Percentiles rank a stretch among this genome's conserved stretches.
These are phyloP conservation scores for Plasmodium knowlesi DNA, from an alignment of 169 alveolate genomes.

Conservation along the genomic window DNA sequence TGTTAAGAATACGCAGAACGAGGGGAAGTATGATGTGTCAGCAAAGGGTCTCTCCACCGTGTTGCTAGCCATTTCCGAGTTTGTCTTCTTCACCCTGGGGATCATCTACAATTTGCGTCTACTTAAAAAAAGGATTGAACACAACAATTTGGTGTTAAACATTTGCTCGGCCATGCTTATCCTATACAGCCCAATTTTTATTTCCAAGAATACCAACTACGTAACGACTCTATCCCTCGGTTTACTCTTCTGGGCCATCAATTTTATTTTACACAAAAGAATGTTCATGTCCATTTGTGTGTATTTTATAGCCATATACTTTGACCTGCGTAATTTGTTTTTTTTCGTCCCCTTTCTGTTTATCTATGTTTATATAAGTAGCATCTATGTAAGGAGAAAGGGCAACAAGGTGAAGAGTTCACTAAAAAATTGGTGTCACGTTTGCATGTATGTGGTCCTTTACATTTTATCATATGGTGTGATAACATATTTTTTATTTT, in stretches of 20 bases:
- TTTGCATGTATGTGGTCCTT: constrained; percentile 17
- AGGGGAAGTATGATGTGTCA: not conserved
- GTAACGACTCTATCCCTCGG: constrained; percentile 45
- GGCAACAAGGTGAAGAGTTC: constrained; percentile 30
- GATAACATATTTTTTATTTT: constrained; percentile 14
- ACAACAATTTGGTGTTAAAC: constrained; percentile 18
- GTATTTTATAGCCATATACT: constrained; percentile 43
- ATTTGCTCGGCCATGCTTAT: constrained; percentile 46
- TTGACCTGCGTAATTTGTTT: constrained; percentile 13
- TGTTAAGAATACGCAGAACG: not conserved
- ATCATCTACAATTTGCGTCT: constrained; percentile 44
- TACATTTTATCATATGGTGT: constrained; percentile 4
- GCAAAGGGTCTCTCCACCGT: not conserved
- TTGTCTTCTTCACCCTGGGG: constrained; percentile 52
- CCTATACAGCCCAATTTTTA: constrained; percentile 59
- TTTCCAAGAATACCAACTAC: constrained; percentile 32
- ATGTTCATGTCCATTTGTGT: constrained; percentile 14
- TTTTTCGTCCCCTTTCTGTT: constrained; percentile 36
- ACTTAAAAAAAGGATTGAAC: constrained; percentile 21
- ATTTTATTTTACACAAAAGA: constrained; percentile 34
- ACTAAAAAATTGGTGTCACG: constrained; percentile 22
- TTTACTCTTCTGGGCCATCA: constrained; percentile 53
- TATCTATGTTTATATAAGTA: constrained; percentile 57
- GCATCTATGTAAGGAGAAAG: constrained; percentile 45
- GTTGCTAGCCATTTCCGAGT: constrained; percentile 28